Base-by-base conservation (phyloP, 2,329 filamentous ascomycete genomes). In the Arthrobotrys sinensis region DNA sequence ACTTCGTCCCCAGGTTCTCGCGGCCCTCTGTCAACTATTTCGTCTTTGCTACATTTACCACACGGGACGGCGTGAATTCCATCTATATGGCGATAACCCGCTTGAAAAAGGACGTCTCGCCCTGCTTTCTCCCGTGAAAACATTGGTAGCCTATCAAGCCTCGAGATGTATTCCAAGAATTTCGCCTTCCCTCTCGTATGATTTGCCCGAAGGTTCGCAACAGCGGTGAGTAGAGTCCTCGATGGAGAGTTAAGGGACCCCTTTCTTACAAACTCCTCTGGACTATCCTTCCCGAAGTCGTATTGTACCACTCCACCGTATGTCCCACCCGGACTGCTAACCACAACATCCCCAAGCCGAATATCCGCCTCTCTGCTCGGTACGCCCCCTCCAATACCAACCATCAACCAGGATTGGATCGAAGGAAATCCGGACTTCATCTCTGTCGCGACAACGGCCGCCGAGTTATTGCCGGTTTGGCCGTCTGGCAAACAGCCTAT, bases 281-380 rank as follows among this genome's bases (percentile, higher is more conserved):
- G 43, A 12, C 16, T 5, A 4, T 4, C 16, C 36, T 70, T 62
- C 16, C 53, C 66, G 14, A 52, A 34, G 32, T 62, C 66, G n/a
- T 62, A 62, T 16, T 70, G 66, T 6, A 70, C 43, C 8, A 70
- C 65, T 4, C 38, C 52, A 16, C 36, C 50, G 32, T 43, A 11
- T 16, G 7, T n/a, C 19, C 34, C 43, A 2, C 11, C 40, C 1
- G 52, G 48, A 1, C 2, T 32, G 38, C 66, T 62, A 5, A 69
- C 66, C 8, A 70, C 66, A 28, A 70, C 28, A 16, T 70, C 66
- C 7, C 53, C 66, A 45, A 70, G 53, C 14, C 53, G 14, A 16
- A 70, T 50, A 52, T 70, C 66, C 24, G 12, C 11, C 1, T 36
- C 32, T 6, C 1, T 1, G 11, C 36, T 28, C 19, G 66, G 66